Base-by-base conservation (phyloP, 345 rosid species). In the Citrus maxima region DNA sequence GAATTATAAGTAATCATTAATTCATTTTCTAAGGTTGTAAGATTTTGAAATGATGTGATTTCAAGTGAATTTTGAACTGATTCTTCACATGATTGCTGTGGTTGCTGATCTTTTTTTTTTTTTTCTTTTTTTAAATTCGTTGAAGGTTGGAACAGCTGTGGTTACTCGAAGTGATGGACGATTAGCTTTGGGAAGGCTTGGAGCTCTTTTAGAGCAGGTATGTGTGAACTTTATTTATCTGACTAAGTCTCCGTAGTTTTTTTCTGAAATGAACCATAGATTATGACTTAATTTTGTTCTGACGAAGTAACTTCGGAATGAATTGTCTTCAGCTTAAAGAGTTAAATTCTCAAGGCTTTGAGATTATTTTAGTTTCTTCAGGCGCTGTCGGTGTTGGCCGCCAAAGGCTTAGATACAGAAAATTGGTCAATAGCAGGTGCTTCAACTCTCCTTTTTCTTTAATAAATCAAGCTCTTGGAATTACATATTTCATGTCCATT, bases 351-450 rank as follows among this genome's bases (percentile, higher is more conserved):
- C 83, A 80, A 71, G 88, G 85, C 2, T 89, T 67, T 72, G 90
- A 89, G 80, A 81, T 89, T 76, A 83, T 88, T 76, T 60, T 88
- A 84, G 90, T 89, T 51, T 67, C 88, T 67, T 87, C 92, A 25
- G 92, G 92, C 46, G 92, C 92, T 62, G 89, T 89, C 54, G 92
- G 92, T 32, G 86, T 89, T 10, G 90, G 92, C 73, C 89, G 90
- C 35, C 90, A 89, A 73, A 86, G 89, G 80, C 88, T 89, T 37
- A 76, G 79, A 80, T 85, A 88, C 73, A 75, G 92, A 68, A 87
- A 70, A 79, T 81, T 89, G 74, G 78, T 88, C 58, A 85, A 89
- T 55, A 88, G 90, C 89, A 89, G 92, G 92, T 89, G 72, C 7
- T 14, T 55, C 18, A 46, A 51, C 7, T 58, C 67, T 61, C 55